These are phyloP conservation scores for Gynochthodes officinalis DNA, from an alignment of 257 asterid genomes.

Conservation along the genomic window DNA sequence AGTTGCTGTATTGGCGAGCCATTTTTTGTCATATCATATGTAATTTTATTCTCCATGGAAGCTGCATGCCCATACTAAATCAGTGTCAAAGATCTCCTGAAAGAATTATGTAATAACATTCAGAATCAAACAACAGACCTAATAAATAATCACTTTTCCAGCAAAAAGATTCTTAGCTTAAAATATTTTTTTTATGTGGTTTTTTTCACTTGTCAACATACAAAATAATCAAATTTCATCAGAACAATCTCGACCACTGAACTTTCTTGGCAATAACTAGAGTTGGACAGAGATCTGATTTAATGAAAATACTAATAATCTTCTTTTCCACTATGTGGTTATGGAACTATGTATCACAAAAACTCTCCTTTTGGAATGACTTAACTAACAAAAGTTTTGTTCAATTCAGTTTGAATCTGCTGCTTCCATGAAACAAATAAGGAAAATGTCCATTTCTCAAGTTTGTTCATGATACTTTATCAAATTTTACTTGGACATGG, in stretches of 20 bases:
- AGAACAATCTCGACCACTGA: background rate
- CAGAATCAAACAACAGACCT: conserved; percentile 23
- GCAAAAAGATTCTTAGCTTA: background rate
- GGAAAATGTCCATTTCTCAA: background rate
- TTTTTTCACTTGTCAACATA: background rate
- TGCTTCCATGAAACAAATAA: background rate
- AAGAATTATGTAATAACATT: conserved; percentile 46
- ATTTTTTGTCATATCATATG: conserved; percentile 46
- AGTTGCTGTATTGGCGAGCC: conserved; percentile 64
- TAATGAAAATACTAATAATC: background rate
- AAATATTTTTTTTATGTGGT: background rate
- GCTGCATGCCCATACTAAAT: conserved; percentile 99
- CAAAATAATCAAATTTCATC: background rate
- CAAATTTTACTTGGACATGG: background rate
- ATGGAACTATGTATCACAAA: background rate
- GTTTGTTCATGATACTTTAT: background rate
- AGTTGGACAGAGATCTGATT: background rate
- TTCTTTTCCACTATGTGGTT: background rate
- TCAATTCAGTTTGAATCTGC: background rate
- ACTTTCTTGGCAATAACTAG: background rate
- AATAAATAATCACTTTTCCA: conserved; percentile 16
- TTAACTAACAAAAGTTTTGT: background rate
- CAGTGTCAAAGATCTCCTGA: conserved; percentile 97
- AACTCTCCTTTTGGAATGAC: background rate
- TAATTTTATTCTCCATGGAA: conserved; percentile 86